Evolutionary conservation across 306 rosid species (phyloP), one percentile per base, ranked within the genome.

Genomic region (Crotalaria pallida): DNA sequence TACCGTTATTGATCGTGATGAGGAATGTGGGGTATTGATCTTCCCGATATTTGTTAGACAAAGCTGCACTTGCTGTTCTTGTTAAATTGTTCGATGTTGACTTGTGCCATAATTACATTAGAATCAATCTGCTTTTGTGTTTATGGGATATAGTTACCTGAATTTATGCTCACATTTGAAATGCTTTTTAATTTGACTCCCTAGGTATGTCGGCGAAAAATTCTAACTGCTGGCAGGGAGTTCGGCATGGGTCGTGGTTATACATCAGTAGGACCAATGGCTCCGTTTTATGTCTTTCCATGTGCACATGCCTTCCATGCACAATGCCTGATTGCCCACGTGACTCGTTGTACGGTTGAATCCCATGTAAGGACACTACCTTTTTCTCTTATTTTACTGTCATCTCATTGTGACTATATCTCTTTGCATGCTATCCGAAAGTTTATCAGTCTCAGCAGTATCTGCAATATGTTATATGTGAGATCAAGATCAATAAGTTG

Each of bases 251-350:
- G 86, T 51, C 85, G 84, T 70, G 96, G 94, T 34, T 94, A 76
- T 79, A 72, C 91, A 48, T 81, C 94, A 66, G 88, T 87, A 8
- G 98, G 92, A 77, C 89, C 86, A 73, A 88, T 94, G 96, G 90
- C 98, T 51, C 96, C 98, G 1, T 94, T 94, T 82, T 94, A 90
- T 81, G 94, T 94, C 77, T 94, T 90, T 69, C 98, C 97, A 3
- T 94, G 98, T 50, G 96, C 95, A 51, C 97, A 94, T 45, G 84
- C 92, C 80, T 94, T 94, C 86, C 98, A 94, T 68, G 85, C 98
- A 8, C 82, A 87, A 34, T 94, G 98, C 76, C 78, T 94, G 77
- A 85, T 94, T 62, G 91, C 97, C 11, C 98, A 94, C 23, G 98
- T 94, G 73, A 90, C 98, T 40, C 98, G 96, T 18, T 87, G 96